Percentiles rank a stretch among this genome's conserved stretches.
Conservation (phyloP, 1,139 yeast genomes). For the Yarrowia galli region DNA sequence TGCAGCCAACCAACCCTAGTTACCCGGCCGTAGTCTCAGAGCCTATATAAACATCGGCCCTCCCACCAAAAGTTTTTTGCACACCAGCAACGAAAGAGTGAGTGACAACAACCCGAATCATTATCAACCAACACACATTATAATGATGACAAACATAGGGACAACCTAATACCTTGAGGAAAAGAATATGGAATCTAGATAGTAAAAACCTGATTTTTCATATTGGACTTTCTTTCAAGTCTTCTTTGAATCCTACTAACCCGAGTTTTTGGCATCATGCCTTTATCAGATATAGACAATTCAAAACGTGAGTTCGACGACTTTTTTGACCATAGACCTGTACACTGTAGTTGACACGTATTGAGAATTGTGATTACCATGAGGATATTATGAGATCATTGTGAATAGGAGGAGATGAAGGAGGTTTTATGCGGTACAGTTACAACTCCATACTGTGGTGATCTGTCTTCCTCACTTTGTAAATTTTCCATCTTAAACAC, state of each 20-base stretch:
- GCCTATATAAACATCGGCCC: background rate
- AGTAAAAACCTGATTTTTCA: constrained; percentile 24
- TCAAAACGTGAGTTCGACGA: too few species aligned
- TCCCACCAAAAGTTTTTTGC: background rate
- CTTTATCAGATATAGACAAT: too few species aligned
- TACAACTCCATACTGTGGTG: too few species aligned
- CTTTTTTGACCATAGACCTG: too few species aligned
- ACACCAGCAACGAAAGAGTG: constrained; percentile 9
- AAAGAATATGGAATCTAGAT: constrained; percentile 37
- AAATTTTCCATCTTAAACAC: too few species aligned
- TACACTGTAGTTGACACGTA: too few species aligned
- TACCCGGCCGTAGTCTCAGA: constrained; percentile 3
- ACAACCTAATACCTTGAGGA: constrained; percentile 37
- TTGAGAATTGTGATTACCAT: too few species aligned
- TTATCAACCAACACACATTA: background rate
- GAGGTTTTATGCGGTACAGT: too few species aligned
- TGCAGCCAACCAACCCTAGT: constrained; percentile 10
- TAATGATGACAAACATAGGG: constrained; percentile 39
- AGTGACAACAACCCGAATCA: constrained; percentile 11
- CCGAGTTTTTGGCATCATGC: too few species aligned
- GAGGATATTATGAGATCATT: too few species aligned
- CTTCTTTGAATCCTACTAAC: constrained; percentile 11
- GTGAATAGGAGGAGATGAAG: too few species aligned
- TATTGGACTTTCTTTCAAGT: background rate
- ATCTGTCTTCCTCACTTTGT: too few species aligned